Base-by-base conservation (phyloP, 371 early-diverging fungal genomes). In the Synchytrium microbalum region DNA sequence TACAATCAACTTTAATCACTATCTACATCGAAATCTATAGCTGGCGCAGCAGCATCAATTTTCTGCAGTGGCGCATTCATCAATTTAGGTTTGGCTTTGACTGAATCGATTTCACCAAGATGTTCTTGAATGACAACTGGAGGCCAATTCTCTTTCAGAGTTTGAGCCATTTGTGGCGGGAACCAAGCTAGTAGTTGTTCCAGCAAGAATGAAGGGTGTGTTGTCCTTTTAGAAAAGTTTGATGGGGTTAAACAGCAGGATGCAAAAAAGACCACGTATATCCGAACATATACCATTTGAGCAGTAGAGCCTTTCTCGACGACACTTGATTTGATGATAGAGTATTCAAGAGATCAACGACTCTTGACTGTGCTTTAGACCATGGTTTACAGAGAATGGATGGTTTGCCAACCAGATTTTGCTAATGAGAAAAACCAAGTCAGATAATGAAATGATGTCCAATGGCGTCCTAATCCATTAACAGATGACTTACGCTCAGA, bases 381-480 rank as follows among this genome's bases (percentile, higher is more conserved):
- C 78, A 77, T 10, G 63, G 59, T 59, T 81, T 81, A 10, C 72
- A 77, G n/a, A 81, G 53, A 25, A 75, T 74, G 16, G 66, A 23
- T 3, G 79, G 76, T 52, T 79, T 79, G 2, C 71, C 64, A 13
- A 52, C 46, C 14, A 77, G 62, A 57, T 67, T 72, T 19, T 71
- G 78, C 67, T 68, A 27, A 14, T 24, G 14, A 65, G 31, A 8
- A 27, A 52, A 69, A 62, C n/a, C 30, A 19, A 62, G 38, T 13
- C 26, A 33, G 0, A 25, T 19, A 19, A 61, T 46, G 38, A 2
- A 26, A 23, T 19, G 55, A 60, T 10, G 0, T 29, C 28, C 19
- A 29, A 30, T 66, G 38, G 62, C 61, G 56, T 56, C 53, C 60
- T 52, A 54, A 25, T 63, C 57, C 46, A 38, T 23, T 33, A 54